A percentile compares a stretch with the other conserved stretches of the same genome.
These are phyloP conservation scores for Phialophora verrucosa DNA, from an alignment of 2,329 filamentous ascomycete genomes.

Conservation along the genomic window DNA sequence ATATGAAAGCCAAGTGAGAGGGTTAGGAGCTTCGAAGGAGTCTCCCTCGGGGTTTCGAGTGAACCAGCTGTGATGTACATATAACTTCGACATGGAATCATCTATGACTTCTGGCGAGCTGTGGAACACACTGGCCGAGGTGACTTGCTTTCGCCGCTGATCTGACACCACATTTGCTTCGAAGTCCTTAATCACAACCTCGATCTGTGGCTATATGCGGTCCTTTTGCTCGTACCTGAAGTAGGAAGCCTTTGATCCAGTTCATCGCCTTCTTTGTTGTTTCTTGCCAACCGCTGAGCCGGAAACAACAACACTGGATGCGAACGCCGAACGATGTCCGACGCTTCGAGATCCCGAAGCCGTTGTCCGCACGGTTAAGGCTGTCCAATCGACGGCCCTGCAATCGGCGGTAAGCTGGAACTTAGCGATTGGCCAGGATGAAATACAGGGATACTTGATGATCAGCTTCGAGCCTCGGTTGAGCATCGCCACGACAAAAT, in stretches of 20 bases:
- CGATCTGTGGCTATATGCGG: neutral
- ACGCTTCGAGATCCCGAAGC: neutral
- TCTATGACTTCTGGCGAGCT: neutral
- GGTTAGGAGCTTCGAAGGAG: neutral
- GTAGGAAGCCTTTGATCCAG: no score
- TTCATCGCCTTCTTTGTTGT: no score
- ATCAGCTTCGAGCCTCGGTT: neutral
- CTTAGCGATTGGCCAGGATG: neutral
- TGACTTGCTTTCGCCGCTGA: neutral
- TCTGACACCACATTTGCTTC: neutral
- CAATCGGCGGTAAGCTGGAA: neutral
- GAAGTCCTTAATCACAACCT: neutral
- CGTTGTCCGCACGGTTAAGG: neutral
- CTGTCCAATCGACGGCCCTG: neutral
- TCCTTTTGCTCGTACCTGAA: no score
- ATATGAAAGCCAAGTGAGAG: neutral
- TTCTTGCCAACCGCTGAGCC: neutral
- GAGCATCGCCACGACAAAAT: neutral
- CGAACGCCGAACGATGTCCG: conserved; percentile 5
- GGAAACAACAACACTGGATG: neutral
- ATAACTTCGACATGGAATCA: neutral
- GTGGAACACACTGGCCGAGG: neutral
- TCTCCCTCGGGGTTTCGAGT: neutral
- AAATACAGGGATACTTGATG: neutral
- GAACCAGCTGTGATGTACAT: neutral